A percentile compares a stretch with the other conserved stretches of the same genome.
phyloP scores from a whole-genome alignment of 257 asterid genomes.

The Jacaranda copaia region DNA sequence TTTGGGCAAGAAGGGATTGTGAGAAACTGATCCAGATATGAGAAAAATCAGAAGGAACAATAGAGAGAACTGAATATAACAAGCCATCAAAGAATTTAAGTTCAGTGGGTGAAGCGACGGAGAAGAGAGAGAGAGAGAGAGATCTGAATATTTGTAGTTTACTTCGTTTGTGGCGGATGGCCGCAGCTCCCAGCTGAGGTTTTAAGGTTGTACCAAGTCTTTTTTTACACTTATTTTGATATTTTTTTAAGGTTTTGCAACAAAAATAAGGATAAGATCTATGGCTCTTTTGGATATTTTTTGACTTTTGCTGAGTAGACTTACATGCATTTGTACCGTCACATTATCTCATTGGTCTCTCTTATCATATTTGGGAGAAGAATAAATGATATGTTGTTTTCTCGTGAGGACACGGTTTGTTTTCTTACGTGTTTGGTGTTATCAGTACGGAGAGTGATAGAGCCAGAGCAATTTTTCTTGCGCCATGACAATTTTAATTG shows the following conservation, averaged over 20 bases:
- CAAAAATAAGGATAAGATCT: constrained; percentile 41
- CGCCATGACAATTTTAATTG: background rate
- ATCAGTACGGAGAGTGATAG: no score
- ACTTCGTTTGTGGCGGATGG: constrained; percentile 57
- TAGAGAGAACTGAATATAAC: constrained; percentile 31
- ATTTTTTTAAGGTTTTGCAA: background rate
- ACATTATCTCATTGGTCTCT: constrained; percentile 25
- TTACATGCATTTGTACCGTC: constrained; percentile 3
- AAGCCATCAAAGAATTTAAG: constrained; percentile 44
- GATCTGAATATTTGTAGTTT: background rate
- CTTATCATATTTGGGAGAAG: background rate
- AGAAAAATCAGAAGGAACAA: constrained; percentile 37
- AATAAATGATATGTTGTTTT: constrained; percentile 12
- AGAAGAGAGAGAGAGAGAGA: no score
- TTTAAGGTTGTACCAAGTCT: constrained; percentile 38
- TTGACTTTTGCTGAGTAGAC: constrained; percentile 49
- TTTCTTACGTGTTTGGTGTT: background rate
- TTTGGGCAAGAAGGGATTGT: constrained; percentile 65
- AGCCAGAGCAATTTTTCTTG: constrained; percentile 11
- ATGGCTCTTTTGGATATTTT: background rate
- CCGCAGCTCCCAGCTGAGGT: constrained; percentile 43
- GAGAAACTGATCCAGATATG: constrained; percentile 40
- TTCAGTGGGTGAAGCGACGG: no score
- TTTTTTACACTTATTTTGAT: background rate
- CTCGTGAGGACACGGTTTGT: background rate